Conservation (phyloP, 2,329 filamentous ascomycete genomes). For the Ramularia endophylla region DNA sequence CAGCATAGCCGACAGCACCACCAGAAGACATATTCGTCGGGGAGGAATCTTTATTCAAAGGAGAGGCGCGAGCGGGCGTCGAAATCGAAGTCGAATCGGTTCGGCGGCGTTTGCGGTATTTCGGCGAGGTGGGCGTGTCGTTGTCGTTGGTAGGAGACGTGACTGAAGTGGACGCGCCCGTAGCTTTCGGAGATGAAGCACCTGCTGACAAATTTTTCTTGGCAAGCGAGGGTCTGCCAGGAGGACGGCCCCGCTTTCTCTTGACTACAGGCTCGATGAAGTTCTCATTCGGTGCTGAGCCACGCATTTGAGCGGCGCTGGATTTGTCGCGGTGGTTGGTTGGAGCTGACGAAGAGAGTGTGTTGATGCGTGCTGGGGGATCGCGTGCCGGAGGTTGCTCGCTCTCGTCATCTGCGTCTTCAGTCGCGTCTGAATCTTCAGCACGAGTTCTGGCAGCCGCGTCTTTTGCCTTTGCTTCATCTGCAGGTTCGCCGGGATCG, state of each 20-base stretch:
- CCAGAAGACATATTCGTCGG: conserved; percentile 5
- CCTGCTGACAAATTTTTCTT: too few relatives aligned
- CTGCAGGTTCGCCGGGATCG: conserved; percentile 48
- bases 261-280: background rate
- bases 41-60: background rate
- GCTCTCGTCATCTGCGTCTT: conserved; percentile 24
- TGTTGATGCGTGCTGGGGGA: too few relatives aligned
- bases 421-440: conserved; percentile 8
- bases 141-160: conserved; percentile 4
- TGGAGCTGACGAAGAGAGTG: too few relatives aligned
- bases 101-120: background rate
- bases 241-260: background rate
- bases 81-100: background rate
- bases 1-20: conserved; percentile 35
- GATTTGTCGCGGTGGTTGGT: too few relatives aligned
- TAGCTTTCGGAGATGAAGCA: too few relatives aligned
- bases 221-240: background rate
- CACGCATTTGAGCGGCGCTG: too few relatives aligned
- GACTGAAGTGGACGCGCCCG: conserved; percentile 4
- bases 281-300: too few relatives aligned
- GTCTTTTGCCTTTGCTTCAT: conserved; percentile 14
- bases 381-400: background rate
- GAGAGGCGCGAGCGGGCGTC: background rate
- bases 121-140: background rate
- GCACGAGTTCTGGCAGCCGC: conserved; percentile 9